Percentiles rank a stretch among this genome's conserved stretches.
These are phyloP conservation scores for Collybiopsis confluens DNA, from an alignment of 768 basidiomycete genomes.

Conservation along the genomic window DNA sequence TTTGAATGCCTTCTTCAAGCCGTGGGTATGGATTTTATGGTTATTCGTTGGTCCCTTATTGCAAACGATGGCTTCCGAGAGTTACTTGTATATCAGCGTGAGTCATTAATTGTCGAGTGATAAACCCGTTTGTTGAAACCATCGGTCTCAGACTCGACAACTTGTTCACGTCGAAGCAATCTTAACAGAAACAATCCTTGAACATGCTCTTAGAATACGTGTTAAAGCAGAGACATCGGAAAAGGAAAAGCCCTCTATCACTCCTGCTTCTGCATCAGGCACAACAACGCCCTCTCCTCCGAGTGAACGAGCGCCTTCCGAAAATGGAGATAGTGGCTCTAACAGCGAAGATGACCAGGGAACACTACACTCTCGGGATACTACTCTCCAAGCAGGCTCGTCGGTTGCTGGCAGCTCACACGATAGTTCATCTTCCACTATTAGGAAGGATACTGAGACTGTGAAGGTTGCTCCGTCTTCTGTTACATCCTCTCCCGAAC, in stretches of 20 bases:
- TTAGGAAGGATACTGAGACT: neutral
- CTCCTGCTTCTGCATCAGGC: neutral
- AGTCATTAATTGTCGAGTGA: constrained; percentile 21
- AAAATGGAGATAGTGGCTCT: constrained; percentile 11
- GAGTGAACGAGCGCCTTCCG: constrained; percentile 20
- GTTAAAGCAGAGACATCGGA: constrained; percentile 40
- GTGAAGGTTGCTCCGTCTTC: neutral
- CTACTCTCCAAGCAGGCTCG: neutral
- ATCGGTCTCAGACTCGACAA: constrained; percentile 31
- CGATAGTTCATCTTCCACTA: neutral
- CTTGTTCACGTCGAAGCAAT: constrained; percentile 40
- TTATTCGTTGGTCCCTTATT: constrained; percentile 46
- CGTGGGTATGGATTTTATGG: constrained; percentile 65
- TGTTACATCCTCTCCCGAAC: neutral
- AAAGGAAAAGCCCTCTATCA: neutral
- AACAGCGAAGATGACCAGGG: neutral
- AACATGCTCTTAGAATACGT: constrained; percentile 55
- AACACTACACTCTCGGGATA: neutral
- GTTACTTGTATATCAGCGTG: constrained; percentile 48
- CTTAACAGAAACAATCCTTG: constrained; percentile 37
- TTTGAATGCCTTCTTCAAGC: constrained; percentile 42
- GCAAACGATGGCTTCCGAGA: constrained; percentile 42
- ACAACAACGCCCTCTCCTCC: neutral
- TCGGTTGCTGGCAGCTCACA: neutral
- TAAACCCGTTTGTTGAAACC: no score